A percentile compares a stretch with the other conserved stretches of the same genome.
These are phyloP conservation scores for Hyaloscypha finlandica DNA, from an alignment of 495 filamentous ascomycete species.

Conservation along the genomic window DNA sequence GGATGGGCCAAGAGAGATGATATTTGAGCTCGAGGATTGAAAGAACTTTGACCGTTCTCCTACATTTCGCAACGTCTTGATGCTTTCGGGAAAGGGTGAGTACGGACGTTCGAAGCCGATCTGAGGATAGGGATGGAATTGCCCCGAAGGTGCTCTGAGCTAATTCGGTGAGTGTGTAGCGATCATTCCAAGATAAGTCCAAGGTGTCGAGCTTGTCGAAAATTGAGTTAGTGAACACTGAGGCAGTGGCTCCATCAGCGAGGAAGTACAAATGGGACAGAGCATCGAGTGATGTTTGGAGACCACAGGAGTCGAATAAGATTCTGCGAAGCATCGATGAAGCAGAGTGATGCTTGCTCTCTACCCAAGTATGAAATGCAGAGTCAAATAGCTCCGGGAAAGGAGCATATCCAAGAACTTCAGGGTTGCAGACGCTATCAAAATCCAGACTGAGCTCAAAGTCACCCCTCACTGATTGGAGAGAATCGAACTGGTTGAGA, in stretches of 20 bases:
- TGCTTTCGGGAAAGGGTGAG: slow-evolving; percentile 53
- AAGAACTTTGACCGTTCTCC: slow-evolving; percentile 50
- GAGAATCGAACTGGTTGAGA: slow-evolving; percentile 48
- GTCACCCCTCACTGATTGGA: slow-evolving; percentile 18
- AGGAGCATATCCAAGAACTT: slow-evolving; percentile 54
- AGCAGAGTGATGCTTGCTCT: slow-evolving; percentile 67
- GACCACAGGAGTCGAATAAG: slow-evolving; percentile 68
- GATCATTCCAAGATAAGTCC: slow-evolving; percentile 73
- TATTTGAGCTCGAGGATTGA: slow-evolving; percentile 60
- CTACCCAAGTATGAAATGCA: slow-evolving; percentile 72
- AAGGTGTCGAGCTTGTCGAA: slow-evolving; percentile 77
- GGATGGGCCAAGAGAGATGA: slow-evolving; percentile 80
- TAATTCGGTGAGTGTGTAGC: slow-evolving; percentile 78
- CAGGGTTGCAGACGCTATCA: slow-evolving; percentile 50
- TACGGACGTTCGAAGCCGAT: slow-evolving; percentile 54
- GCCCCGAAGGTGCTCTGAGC: slow-evolving; percentile 67
- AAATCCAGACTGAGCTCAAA: slow-evolving; percentile 53
- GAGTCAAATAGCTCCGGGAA: slow-evolving; percentile 73
- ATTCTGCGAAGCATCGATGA: slow-evolving; percentile 62
- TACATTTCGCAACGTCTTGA: slow-evolving; percentile 37
- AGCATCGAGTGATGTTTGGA: slow-evolving; percentile 65
- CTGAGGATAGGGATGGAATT: slow-evolving; percentile 51
- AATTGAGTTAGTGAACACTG: slow-evolving; percentile 63
- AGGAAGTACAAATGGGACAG: slow-evolving; percentile 73
- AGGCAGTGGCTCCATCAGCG: slow-evolving; percentile 64